A percentile compares a stretch with the other conserved stretches of the same genome.
Conservation (phyloP, 78 protist species). For the Chrysochromulina parva region DNA sequence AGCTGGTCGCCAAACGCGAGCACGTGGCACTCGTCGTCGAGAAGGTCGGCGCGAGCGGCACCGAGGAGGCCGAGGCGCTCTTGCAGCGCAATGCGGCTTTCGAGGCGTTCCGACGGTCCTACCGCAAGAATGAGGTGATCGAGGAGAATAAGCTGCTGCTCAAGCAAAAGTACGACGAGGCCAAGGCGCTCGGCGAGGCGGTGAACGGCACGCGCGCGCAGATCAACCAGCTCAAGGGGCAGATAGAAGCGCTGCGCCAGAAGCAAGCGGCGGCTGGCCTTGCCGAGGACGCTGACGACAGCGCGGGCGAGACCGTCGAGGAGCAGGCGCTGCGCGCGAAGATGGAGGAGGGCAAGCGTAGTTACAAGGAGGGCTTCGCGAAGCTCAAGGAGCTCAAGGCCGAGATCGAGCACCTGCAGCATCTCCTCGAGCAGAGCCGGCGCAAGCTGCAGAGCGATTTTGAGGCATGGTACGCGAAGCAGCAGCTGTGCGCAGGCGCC, state of each 20-base stretch:
- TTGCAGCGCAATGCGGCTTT: constrained; percentile 5
- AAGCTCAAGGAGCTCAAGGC: constrained; percentile 19
- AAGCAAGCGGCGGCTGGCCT: not conserved
- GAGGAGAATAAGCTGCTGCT: constrained; percentile 8
- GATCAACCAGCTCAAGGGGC: constrained; percentile 20
- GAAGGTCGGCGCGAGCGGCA: not conserved
- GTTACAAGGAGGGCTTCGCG: constrained; percentile 22
- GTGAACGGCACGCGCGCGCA: constrained; percentile 9
- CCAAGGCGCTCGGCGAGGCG: constrained; percentile 9
- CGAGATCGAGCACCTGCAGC: constrained; percentile 45
- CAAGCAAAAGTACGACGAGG: constrained; percentile 18
- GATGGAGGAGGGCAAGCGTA: not conserved
- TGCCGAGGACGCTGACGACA: constrained; percentile 37
- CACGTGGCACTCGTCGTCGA: not conserved
- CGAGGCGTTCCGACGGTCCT: constrained; percentile 27
- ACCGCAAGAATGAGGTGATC: constrained; percentile 18
- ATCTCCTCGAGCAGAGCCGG: not conserved
- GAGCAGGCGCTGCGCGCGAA: not conserved
- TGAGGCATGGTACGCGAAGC: not conserved
- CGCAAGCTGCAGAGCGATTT: constrained; percentile 8
- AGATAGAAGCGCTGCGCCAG: constrained; percentile 11
- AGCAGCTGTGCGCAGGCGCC: not conserved
- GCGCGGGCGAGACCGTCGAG: constrained; percentile 7
- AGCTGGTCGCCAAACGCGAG: not conserved
- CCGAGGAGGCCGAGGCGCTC: not conserved